A percentile compares a stretch with the other conserved stretches of the same genome.
Conservation (phyloP, 768 basidiomycete species). For the Cystofilobasidium ferigula region DNA sequence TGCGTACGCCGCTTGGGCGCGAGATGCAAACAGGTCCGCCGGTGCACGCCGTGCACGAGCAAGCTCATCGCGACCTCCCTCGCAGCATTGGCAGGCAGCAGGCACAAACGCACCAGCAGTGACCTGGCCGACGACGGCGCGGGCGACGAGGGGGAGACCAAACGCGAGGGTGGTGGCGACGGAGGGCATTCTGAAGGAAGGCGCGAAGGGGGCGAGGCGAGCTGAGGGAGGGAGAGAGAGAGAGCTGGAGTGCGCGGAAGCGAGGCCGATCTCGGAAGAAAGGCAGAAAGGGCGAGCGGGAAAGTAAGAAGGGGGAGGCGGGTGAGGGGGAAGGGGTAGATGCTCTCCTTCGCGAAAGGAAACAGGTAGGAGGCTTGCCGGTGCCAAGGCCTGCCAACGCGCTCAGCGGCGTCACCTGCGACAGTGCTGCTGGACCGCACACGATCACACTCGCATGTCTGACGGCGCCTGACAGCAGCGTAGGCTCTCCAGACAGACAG, state of each 20-base stretch:
- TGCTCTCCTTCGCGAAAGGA: background rate
- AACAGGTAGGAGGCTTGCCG: too few species aligned
- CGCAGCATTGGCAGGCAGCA: too few species aligned
- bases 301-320: conserved; percentile 10
- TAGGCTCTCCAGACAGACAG: too few species aligned
- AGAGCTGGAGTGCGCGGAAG: background rate
- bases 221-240: conserved; percentile 14
- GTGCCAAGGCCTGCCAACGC: too few species aligned
- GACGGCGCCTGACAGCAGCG: background rate
- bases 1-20: too few species aligned
- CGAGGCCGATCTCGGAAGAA: conserved; percentile 7
- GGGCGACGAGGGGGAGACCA: background rate
- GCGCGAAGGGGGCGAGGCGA: background rate
- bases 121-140: conserved; percentile 14
- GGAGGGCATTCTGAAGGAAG: background rate
- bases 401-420: too few species aligned
- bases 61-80: too few species aligned
- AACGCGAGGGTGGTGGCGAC: conserved; percentile 1
- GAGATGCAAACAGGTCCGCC: too few species aligned
- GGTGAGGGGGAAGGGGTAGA: background rate
- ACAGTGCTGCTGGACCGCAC: too few species aligned
- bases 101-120: background rate
- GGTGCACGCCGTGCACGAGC: background rate
- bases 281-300: background rate
- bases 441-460: background rate